Evolutionary conservation across 768 basidiomycete species (phyloP).

Genomic region (Tylopilus sp.): DNA sequence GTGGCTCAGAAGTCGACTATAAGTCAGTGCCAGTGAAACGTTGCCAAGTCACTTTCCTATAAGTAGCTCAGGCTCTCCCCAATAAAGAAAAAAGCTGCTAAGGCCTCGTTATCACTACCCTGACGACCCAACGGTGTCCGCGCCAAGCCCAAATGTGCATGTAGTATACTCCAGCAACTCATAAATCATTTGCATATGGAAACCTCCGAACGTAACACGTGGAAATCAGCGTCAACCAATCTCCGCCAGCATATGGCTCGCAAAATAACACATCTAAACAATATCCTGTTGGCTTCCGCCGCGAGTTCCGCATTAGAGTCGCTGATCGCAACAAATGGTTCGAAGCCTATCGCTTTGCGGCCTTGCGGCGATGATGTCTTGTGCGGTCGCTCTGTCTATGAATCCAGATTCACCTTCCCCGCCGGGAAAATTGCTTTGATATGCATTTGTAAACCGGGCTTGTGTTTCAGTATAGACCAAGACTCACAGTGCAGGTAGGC

Average conservation of each 20-base stretch:
- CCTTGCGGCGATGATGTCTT: constrained; percentile 36
- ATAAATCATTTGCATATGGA: too few relatives aligned
- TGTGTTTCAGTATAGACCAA: background rate
- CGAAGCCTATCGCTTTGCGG: constrained; percentile 42
- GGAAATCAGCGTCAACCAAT: background rate
- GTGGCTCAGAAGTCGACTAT: too few relatives aligned
- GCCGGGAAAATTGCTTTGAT: constrained; percentile 47
- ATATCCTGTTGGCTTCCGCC: constrained; percentile 26
- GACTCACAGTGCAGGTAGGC: constrained; percentile 49
- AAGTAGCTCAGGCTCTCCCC: too few relatives aligned
- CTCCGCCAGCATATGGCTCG: background rate
- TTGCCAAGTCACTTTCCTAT: too few relatives aligned
- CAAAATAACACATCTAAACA: constrained; percentile 13
- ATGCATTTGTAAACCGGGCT: background rate
- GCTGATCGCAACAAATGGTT: constrained; percentile 27
- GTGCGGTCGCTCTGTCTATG: constrained; percentile 33
- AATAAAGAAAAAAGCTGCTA: too few relatives aligned
- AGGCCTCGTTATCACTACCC: too few relatives aligned
- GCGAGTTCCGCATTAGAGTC: constrained; percentile 18
- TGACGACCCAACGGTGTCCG: too few relatives aligned
- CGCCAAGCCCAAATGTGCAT: too few relatives aligned
- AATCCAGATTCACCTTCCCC: constrained; percentile 49
- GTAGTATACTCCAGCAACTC: background rate
- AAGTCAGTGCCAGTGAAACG: too few relatives aligned
- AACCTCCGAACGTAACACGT: background rate